Evolutionary conservation across 495 filamentous ascomycete genomes (phyloP), one percentile per base, ranked within the genome.

Genomic region (Xylaria cubensis): DNA sequence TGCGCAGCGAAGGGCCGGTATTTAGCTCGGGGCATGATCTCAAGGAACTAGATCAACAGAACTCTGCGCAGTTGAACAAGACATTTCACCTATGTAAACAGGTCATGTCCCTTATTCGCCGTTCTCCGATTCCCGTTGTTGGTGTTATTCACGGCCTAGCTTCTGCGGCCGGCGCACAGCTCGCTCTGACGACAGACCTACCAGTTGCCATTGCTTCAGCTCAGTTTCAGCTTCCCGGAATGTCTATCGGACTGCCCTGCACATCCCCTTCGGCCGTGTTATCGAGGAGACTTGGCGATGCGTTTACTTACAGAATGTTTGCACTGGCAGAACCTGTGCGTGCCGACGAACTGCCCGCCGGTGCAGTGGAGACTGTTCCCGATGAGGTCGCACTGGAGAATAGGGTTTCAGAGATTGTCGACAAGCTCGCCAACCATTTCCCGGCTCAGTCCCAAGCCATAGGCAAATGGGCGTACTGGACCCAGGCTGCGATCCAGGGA

Each of bases 391-490:
- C 58, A 39, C 64, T 75, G 19, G 73, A 77, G 32, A 13, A 19
- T 26, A 67, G 76, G 41, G 69, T 79, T 36, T 41, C 1, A 3
- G 13, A 53, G 6, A 69, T 56, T 26, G 74, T 77, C 63, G 39
- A 59, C 34, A 69, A 72, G 72, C 29, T 78, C 61, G 65, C n/a
- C 48, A 51, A 51, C 26, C 39, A 62, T 13, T 73, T 75, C 70
- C 67, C 74, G 4, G 73, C 73, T 21, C 78, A 80, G 50, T 63
- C 74, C 36, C 77, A 72, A 61, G 76, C 74, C 5, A 67, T 78
- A 66, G 75, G 75, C 21, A 80, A 80, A 68, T 80, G 78, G 76
- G 75, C 75, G 3, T 77, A 76, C 63, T 80, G 75, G 76, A 75
- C 73, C 5, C 78, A 80, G 72, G 32, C 61, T 15, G 44, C 68